Base-by-base conservation (phyloP, 257 asterid genomes). In the Henckelia pumila region DNA sequence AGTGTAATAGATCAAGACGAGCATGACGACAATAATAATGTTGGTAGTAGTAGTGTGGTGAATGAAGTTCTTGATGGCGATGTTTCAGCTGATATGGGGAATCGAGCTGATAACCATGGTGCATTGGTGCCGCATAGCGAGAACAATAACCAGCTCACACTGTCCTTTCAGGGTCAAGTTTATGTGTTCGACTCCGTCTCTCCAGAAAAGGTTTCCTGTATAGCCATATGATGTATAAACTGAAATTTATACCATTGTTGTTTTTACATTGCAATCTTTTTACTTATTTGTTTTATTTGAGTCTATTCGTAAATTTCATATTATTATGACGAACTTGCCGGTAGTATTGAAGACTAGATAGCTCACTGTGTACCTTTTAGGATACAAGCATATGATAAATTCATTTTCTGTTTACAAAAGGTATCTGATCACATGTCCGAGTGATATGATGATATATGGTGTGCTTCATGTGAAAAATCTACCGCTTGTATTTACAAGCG, bases 131-230 rank as follows among this genome's bases (percentile, higher is more conserved):
- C 79, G 5, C 83, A 68, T 0, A 61, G 57, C 33, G 86, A 81
- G 64, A 76, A 59, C 70, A 79, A 49, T 77, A 82, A 82, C 70
- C 95, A 85, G 86, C 89, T 80, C 50, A 81, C 89, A 7, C 87
- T 87, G 44, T 81, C 95, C 70, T 87, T 87, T 72, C 91, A 79
- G 86, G 91, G 87, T 50, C 89, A 87, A 80, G 91, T 85, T 75
- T 87, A 75, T n/a, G 89, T 87, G 59, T 87, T 87, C 55, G 95
- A 87, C 72, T 82, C 84, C 6, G 95, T 85, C 66, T 85, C 91
- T 13, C 87, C 95, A 1, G 95, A 87, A 44, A 87, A 85, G 89
- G 95, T 87, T 6, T 59, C 24, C 52, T 56, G n/a, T n/a, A n/a
- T n/a, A n/a, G n/a, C n/a, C n/a, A n/a, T n/a, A n/a, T n/a, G n/a